phyloP scores from a whole-genome alignment of 2,329 filamentous ascomycete species.

The Hysterium pulicare region DNA sequence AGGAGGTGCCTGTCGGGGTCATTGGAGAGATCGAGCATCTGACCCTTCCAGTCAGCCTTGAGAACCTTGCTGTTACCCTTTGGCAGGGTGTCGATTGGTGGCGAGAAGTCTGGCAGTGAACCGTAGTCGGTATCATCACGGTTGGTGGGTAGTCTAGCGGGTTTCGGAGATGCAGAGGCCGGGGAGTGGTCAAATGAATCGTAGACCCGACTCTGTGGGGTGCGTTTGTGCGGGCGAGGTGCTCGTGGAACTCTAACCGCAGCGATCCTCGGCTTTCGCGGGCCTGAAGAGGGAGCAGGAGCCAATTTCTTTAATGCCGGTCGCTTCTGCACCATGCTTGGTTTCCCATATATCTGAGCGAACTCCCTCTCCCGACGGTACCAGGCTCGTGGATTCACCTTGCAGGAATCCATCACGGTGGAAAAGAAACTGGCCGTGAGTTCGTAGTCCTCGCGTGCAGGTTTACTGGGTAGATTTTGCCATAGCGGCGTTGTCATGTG shows the following conservation, averaged over 20 bases:
- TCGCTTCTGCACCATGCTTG: constrained; percentile 40
- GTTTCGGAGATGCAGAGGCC: constrained; percentile 32
- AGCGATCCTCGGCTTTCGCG: constrained; percentile 31
- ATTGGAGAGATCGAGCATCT: constrained; percentile 68
- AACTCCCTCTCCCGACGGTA: constrained; percentile 48
- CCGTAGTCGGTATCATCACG: constrained; percentile 81
- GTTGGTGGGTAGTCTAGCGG: constrained; percentile 52
- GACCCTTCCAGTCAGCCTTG: constrained; percentile 85
- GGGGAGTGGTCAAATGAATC: constrained; percentile 35
- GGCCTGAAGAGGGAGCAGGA: constrained; percentile 32
- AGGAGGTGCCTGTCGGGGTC: constrained; percentile 69
- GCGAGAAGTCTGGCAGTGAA: constrained; percentile 68
- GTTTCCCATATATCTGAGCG: constrained; percentile 46
- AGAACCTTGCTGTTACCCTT: constrained; percentile 62
- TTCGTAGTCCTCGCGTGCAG: constrained; percentile 36
- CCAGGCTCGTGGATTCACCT: constrained; percentile 42
- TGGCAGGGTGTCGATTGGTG: constrained; percentile 64
- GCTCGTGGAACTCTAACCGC: constrained; percentile 30
- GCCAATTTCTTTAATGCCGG: constrained; percentile 34
- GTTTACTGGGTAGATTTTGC: constrained; percentile 26
- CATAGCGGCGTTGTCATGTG: constrained; percentile 34
- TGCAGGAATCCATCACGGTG: constrained; percentile 27
- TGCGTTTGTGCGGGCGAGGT: constrained; percentile 33
- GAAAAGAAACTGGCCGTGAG: constrained; percentile 30
- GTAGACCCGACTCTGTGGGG: constrained; percentile 25